Conservation (phyloP, 2,329 filamentous ascomycete genomes). For the Trichoderma breve region DNA sequence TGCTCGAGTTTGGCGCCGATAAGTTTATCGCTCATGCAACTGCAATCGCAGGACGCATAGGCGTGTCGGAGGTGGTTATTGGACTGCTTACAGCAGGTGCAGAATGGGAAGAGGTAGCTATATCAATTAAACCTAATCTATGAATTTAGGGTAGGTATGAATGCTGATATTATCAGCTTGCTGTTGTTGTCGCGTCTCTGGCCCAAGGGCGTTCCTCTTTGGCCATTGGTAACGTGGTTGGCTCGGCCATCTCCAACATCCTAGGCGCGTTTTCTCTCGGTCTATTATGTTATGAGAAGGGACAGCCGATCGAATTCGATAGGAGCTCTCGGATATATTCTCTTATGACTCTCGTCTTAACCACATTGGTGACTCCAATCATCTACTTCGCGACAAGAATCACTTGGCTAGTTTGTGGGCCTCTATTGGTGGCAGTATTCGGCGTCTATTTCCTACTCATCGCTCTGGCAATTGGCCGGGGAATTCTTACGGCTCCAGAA, state of each 20-base stretch:
- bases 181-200: conserved; percentile 48
- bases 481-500: background rate
- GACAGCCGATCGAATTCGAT: conserved; percentile 39
- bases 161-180: conserved; percentile 32
- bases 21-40: conserved; percentile 2
- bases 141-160: background rate
- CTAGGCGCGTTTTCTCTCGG: conserved; percentile 55
- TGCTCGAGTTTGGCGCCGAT: background rate
- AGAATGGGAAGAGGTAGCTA: conserved; percentile 54
- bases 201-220: conserved; percentile 45
- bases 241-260: conserved; percentile 55
- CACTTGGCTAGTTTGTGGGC: background rate
- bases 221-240: conserved; percentile 54
- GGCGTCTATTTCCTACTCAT: background rate
- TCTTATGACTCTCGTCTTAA: background rate
- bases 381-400: background rate
- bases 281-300: conserved; percentile 39
- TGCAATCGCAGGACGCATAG: conserved; percentile 24
- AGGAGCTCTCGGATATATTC: conserved; percentile 49
- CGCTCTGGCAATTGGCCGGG: background rate
- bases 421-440: background rate
- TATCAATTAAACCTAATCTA: background rate
- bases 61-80: conserved; percentile 47
- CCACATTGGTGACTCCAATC: background rate
- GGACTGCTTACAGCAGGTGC: conserved; percentile 52